These are phyloP conservation scores for Fonsecaea monophora DNA, from an alignment of 2,329 filamentous ascomycete species.

Conservation along the genomic window DNA sequence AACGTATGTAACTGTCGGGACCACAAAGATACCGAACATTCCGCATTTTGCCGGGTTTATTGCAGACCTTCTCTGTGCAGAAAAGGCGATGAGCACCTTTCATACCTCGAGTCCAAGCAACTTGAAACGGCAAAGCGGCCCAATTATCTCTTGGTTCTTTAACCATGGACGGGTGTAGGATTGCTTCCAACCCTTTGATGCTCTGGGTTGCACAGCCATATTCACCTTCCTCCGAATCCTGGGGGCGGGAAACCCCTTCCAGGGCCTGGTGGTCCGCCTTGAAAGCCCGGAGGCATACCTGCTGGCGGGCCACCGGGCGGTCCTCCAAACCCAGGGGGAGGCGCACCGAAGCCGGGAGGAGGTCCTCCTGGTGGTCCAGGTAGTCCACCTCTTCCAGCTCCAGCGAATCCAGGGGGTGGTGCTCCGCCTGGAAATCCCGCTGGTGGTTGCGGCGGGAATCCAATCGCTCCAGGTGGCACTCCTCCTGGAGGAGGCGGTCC, in stretches of 20 bases:
- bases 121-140: neutral
- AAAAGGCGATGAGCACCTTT: neutral
- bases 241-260: slow-evolving; percentile 61
- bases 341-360: slow-evolving; percentile 40
- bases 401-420: slow-evolving; percentile 31
- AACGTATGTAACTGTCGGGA: neutral
- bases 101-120: neutral
- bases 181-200: neutral
- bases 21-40: neutral
- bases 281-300: slow-evolving; percentile 69
- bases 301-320: slow-evolving; percentile 42
- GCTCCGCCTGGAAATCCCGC: slow-evolving; percentile 46
- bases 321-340: slow-evolving; percentile 56
- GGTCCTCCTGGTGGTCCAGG: slow-evolving; percentile 25
- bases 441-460: slow-evolving; percentile 58
- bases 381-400: slow-evolving; percentile 25
- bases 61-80: neutral
- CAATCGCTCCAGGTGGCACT: slow-evolving; percentile 59
- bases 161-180: neutral
- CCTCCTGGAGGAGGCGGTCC: slow-evolving; percentile 70
- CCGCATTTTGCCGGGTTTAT: neutral
- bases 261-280: slow-evolving; percentile 66
- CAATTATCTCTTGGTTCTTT: neutral
- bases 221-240: slow-evolving; percentile 52
- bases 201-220: neutral